Percentiles rank a stretch among this genome's conserved stretches.
Conservation (phyloP, 2,329 filamentous ascomycete species). For the Tolypocladium tropicale region DNA sequence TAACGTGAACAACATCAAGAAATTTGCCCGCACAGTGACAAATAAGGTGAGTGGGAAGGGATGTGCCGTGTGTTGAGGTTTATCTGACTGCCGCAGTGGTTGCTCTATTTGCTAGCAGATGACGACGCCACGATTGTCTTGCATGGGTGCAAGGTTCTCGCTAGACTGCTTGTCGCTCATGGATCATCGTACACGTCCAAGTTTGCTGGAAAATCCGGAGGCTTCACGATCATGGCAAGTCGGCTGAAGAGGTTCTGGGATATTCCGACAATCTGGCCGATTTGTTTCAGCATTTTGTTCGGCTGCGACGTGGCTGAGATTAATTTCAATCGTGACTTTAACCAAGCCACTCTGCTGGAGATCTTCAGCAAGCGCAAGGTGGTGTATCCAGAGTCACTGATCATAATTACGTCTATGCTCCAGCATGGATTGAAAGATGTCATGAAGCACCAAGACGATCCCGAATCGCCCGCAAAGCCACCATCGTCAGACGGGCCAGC, state of each 20-base stretch:
- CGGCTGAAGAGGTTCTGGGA: slow-evolving; percentile 84
- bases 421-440: slow-evolving; percentile 71
- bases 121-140: slow-evolving; percentile 75
- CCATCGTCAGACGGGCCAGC: slow-evolving; percentile 3
- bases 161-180: slow-evolving; percentile 73
- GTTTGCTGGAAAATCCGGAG: slow-evolving; percentile 73
- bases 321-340: slow-evolving; percentile 63
- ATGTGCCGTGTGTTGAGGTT: background rate
- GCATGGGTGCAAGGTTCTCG: slow-evolving; percentile 71
- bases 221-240: slow-evolving; percentile 76
- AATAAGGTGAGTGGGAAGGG: slow-evolving; percentile 57
- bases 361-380: slow-evolving; percentile 62
- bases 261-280: slow-evolving; percentile 72
- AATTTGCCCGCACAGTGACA: slow-evolving; percentile 88
- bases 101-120: slow-evolving; percentile 82
- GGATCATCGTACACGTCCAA: slow-evolving; percentile 74
- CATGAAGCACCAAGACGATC: slow-evolving; percentile 49
- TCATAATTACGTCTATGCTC: slow-evolving; percentile 77
- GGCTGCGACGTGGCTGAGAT: slow-evolving; percentile 68
- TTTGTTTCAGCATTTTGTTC: slow-evolving; percentile 83
- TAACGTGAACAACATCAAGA: slow-evolving; percentile 60
- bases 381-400: slow-evolving; percentile 65
- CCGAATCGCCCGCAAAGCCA: slow-evolving; percentile 38
- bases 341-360: slow-evolving; percentile 63
- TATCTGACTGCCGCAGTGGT: slow-evolving; percentile 50